Evolutionary conservation across 345 rosid species (phyloP).

Genomic region (Luvunga scandens): DNA sequence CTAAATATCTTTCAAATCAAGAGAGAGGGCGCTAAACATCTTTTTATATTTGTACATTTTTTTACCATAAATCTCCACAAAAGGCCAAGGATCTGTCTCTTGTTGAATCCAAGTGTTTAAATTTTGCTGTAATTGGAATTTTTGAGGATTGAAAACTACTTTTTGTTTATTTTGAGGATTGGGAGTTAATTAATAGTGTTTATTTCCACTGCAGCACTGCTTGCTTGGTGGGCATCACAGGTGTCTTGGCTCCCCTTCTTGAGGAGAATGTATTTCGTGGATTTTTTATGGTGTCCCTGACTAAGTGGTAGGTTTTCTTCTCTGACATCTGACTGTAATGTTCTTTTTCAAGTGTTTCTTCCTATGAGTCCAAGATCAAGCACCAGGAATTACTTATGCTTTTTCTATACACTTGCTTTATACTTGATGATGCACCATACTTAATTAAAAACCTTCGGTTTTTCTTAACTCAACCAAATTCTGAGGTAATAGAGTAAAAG

Average conservation of each 20-base stretch:
- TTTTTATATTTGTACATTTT: neutral
- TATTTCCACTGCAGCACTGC: slow-evolving; percentile 57
- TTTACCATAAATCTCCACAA: neutral
- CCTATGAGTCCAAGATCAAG: neutral
- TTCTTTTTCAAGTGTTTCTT: slow-evolving; percentile 3
- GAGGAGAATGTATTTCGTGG: slow-evolving; percentile 97
- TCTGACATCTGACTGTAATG: neutral
- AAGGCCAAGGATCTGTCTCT: neutral
- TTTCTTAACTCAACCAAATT: neutral
- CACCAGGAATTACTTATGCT: neutral
- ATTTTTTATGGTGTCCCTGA: slow-evolving; percentile 85
- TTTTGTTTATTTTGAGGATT: neutral
- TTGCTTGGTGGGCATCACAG: slow-evolving; percentile 82
- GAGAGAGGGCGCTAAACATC: too few relatives aligned
- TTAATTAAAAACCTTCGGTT: neutral
- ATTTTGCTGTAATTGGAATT: neutral
- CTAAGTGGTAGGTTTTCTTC: slow-evolving; percentile 66
- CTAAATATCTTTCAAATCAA: neutral
- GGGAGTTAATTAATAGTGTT: slow-evolving; percentile 5
- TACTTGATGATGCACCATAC: neutral
- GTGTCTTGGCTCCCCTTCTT: slow-evolving; percentile 87
- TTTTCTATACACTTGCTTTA: too few relatives aligned
- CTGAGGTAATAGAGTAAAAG: neutral
- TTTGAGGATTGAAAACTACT: neutral
- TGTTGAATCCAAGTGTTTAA: neutral